Evolutionary conservation across 2,329 filamentous ascomycete genomes (phyloP).

Genomic region (Microsporum canis): DNA sequence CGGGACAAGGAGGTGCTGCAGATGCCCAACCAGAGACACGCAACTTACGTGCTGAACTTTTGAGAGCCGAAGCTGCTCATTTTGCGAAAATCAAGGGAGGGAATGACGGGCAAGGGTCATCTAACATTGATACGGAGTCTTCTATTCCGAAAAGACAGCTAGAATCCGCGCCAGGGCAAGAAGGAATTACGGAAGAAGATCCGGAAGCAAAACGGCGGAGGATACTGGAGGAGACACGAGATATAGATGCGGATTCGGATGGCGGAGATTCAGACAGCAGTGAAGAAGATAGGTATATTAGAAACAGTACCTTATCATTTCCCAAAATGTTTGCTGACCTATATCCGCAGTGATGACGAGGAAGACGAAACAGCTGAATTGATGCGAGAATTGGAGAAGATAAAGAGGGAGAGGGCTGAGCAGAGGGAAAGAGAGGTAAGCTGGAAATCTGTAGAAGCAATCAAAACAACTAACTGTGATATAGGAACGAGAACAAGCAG

Average conservation of each 20-base stretch:
- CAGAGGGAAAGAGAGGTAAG: constrained; percentile 61
- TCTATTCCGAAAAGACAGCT: constrained; percentile 53
- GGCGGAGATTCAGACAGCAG: constrained; percentile 49
- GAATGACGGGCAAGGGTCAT: constrained; percentile 40
- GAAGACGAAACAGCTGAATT: constrained; percentile 81
- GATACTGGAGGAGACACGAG: constrained; percentile 76
- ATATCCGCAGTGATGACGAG: constrained; percentile 47
- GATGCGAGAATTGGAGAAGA: constrained; percentile 86
- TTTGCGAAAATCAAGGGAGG: constrained; percentile 65
- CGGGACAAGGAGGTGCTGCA: constrained; percentile 78
- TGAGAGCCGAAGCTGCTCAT: constrained; percentile 78
- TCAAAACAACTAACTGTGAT: neutral
- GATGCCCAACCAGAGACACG: constrained; percentile 57
- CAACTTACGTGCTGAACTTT: constrained; percentile 80
- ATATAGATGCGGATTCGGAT: constrained; percentile 73
- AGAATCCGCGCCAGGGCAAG: constrained; percentile 37
- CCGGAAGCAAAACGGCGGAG: constrained; percentile 70
- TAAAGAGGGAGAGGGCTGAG: constrained; percentile 73
- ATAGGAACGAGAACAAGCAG: constrained; percentile 67
- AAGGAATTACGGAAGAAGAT: constrained; percentile 49
- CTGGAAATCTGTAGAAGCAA: neutral
- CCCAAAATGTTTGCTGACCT: neutral
- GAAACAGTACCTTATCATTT: neutral
- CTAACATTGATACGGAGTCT: constrained; percentile 31
- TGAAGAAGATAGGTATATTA: constrained; percentile 46